Percentiles rank a stretch among this genome's conserved stretches.
Conservation (phyloP, 1,284 basidiomycete species). For the Athelia psychrophila region DNA sequence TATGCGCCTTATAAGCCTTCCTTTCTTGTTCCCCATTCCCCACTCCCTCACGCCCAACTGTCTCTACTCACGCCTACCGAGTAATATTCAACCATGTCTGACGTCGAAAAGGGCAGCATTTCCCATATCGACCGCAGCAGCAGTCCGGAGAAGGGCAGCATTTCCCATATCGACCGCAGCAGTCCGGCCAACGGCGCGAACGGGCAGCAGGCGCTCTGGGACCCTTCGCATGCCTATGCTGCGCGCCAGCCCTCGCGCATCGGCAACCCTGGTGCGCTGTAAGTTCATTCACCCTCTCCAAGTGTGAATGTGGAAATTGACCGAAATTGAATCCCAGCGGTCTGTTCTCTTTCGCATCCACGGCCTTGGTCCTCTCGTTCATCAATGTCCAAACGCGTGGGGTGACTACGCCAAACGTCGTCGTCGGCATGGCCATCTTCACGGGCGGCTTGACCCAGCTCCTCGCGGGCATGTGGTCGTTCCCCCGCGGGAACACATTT, state of each 20-base stretch:
- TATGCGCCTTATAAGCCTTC: no score
- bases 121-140: not conserved
- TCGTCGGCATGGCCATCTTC: conserved; percentile 83
- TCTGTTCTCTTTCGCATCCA: conserved; percentile 71
- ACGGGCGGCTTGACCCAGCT: conserved; percentile 83
- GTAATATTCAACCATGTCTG: no score
- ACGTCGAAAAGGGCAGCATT: no score
- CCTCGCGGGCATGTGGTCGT: conserved; percentile 79
- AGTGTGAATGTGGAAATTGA: not conserved
- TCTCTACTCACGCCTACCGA: no score
- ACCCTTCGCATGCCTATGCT: not conserved
- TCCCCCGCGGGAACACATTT: conserved; percentile 71
- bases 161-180: not conserved
- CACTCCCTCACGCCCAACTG: no score
- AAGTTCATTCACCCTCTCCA: conserved; percentile 16
- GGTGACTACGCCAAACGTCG: conserved; percentile 61
- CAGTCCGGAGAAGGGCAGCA: no score
- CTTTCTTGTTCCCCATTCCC: no score
- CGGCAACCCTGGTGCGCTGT: conserved; percentile 56
- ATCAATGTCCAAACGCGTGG: conserved; percentile 57
- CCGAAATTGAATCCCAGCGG: conserved; percentile 39
- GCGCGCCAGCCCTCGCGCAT: conserved; percentile 21
- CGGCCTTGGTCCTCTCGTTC: conserved; percentile 69
- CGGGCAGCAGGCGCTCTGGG: conserved; percentile 7
- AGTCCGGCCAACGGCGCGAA: not conserved